Evolutionary conservation across 2,329 filamentous ascomycete genomes (phyloP).

Genomic region (Nemania sp.): DNA sequence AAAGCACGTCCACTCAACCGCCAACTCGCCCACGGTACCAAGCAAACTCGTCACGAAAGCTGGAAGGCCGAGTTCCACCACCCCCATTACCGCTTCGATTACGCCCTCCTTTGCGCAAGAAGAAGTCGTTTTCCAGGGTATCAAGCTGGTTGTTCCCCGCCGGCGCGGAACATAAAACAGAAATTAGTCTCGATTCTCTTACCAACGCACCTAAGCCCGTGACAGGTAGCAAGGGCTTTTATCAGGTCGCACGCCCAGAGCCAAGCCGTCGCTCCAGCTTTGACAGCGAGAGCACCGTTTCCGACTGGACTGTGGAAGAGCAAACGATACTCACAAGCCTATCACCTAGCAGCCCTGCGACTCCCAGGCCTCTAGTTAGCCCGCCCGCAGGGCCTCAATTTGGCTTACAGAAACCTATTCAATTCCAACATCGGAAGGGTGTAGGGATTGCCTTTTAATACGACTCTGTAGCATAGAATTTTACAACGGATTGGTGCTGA

Average conservation of each 20-base stretch:
- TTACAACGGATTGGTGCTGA: conserved; percentile 42
- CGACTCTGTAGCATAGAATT: conserved; percentile 39
- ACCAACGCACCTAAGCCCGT: conserved; percentile 68
- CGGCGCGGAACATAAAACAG: conserved; percentile 50
- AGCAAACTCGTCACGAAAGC: conserved; percentile 52
- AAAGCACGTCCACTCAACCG: conserved; percentile 51
- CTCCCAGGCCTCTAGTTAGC: conserved; percentile 56
- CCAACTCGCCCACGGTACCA: conserved; percentile 53
- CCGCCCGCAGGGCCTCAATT: conserved; percentile 43
- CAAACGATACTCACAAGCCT: conserved; percentile 62
- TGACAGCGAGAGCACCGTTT: conserved; percentile 61
- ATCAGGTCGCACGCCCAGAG: conserved; percentile 63
- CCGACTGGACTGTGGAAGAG: conserved; percentile 62
- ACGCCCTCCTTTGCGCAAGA: conserved; percentile 72
- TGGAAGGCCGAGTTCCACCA: conserved; percentile 58
- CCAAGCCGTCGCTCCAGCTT: conserved; percentile 55
- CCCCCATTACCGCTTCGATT: conserved; percentile 70
- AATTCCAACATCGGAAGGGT: conserved; percentile 54
- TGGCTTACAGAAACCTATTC: conserved; percentile 45
- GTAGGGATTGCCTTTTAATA: conserved; percentile 62
- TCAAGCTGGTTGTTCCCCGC: conserved; percentile 67
- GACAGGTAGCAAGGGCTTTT: conserved; percentile 66
- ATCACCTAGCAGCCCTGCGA: conserved; percentile 61
- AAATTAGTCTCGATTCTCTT: conserved; percentile 61
- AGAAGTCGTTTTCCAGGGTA: conserved; percentile 73